Percentiles rank a stretch among this genome's conserved stretches.
phyloP scores from a whole-genome alignment of 108 stramenopile genomes.

The Pseudonitzschia multiseries region DNA sequence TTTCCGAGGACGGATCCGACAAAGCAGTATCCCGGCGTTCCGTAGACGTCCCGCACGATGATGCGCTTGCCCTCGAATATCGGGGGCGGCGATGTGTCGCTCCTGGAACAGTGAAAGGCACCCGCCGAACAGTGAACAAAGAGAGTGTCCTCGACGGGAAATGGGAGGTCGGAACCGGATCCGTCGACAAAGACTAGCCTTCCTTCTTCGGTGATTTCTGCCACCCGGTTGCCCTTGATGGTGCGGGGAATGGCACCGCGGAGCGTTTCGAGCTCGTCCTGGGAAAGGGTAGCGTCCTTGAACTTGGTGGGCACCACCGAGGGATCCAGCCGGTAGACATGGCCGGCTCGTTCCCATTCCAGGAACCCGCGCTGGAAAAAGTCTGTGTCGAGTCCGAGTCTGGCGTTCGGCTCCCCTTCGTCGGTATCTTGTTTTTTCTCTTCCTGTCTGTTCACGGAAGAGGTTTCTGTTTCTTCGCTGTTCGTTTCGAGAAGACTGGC shows the following conservation, averaged over 20 bases:
- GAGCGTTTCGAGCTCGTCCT: background rate
- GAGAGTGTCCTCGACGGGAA: constrained; percentile 2
- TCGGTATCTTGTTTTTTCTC: background rate
- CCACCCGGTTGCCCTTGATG: background rate
- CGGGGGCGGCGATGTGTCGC: background rate
- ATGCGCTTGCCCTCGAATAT: background rate
- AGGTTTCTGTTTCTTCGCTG: background rate
- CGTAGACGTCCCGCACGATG: background rate
- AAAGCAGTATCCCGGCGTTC: constrained; percentile 5
- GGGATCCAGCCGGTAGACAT: background rate
- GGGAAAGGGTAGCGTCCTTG: constrained; percentile 5
- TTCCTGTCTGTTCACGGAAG: no score
- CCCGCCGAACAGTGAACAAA: constrained; percentile 2
- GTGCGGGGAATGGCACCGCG: background rate
- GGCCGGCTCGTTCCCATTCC: background rate
- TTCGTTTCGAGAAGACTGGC: background rate
- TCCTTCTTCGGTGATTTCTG: constrained; percentile 1
- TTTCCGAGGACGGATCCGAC: background rate
- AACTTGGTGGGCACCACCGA: constrained; percentile 8
- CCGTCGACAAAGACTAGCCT: background rate
- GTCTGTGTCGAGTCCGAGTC: background rate
- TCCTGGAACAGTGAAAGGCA: background rate
- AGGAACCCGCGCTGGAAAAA: constrained; percentile 8
- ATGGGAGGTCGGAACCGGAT: background rate
- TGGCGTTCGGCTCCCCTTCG: background rate